phyloP scores from a whole-genome alignment of 805 yeast genomes.

The Alloascoidea hylecoeti region DNA sequence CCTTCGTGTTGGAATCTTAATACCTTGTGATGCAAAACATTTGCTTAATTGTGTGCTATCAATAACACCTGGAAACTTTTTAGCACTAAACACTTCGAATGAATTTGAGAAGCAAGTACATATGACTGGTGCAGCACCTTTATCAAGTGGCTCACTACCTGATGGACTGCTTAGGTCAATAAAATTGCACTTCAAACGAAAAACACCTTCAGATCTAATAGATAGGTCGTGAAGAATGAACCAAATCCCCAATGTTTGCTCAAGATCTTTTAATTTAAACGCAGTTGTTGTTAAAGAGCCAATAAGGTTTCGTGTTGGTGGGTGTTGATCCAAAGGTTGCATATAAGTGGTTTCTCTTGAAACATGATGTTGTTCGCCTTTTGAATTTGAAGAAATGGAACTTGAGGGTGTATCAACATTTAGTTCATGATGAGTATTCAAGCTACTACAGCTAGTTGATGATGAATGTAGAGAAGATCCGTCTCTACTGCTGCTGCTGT shows the following conservation, averaged over 20 bases:
- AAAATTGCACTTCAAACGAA: slow-evolving; percentile 15
- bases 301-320: slow-evolving; percentile 19
- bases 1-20: slow-evolving; percentile 25
- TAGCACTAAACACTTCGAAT: slow-evolving; percentile 26
- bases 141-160: slow-evolving; percentile 2
- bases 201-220: slow-evolving; percentile 19
- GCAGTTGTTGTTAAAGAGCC: slow-evolving; percentile 17
- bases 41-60: slow-evolving; percentile 24
- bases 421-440: not conserved
- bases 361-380: not conserved
- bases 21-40: slow-evolving; percentile 27
- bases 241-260: slow-evolving; percentile 16
- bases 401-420: not conserved
- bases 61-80: slow-evolving; percentile 29
- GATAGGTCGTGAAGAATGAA: slow-evolving; percentile 19
- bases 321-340: not conserved
- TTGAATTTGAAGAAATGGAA: not conserved
- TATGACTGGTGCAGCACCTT: slow-evolving; percentile 9
- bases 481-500: not conserved
- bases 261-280: slow-evolving; percentile 16
- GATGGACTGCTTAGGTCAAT: slow-evolving; percentile 11
- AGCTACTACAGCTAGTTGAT: not conserved
- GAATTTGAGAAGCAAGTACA: slow-evolving; percentile 18
- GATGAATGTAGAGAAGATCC: not conserved
- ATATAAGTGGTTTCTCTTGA: not conserved